A percentile compares a stretch with the other conserved stretches of the same genome.
These are phyloP conservation scores for Agrocybe praecox DNA, from an alignment of 768 basidiomycete genomes.

Conservation along the genomic window DNA sequence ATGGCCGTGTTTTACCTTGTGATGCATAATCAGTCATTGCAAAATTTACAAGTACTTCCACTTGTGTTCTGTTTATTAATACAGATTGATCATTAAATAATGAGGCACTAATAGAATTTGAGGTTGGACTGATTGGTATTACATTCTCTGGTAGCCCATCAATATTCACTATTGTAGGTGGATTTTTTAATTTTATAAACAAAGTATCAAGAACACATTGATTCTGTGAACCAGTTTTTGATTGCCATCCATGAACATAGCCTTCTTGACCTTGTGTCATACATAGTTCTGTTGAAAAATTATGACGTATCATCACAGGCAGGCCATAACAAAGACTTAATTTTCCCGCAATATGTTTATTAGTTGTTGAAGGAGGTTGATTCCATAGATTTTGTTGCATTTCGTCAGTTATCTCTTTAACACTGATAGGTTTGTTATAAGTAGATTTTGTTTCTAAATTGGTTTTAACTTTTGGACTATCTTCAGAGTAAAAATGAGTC, in stretches of 20 bases:
- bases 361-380: constrained; percentile 10
- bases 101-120: constrained; percentile 1
- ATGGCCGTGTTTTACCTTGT: constrained; percentile 32
- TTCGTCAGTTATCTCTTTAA: constrained; percentile 8
- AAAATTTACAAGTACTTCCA: constrained; percentile 16
- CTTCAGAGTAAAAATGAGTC: constrained; percentile 22
- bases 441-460: neutral
- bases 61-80: neutral
- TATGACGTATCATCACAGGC: constrained; percentile 35
- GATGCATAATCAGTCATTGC: constrained; percentile 38
- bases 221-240: constrained; percentile 7
- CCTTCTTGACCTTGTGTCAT: constrained; percentile 36
- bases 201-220: constrained; percentile 27
- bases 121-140: constrained; percentile 22
- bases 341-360: constrained; percentile 24
- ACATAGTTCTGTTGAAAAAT: constrained; percentile 33
- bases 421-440: neutral
- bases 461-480: neutral
- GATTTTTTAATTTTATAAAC: constrained; percentile 29
- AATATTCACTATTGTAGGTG: constrained; percentile 22
- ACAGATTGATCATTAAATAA: constrained; percentile 20
- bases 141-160: constrained; percentile 30
- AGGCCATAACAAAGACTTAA: constrained; percentile 31
- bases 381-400: constrained; percentile 19
- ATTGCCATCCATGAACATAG: constrained; percentile 28